These are phyloP conservation scores for Hyaloscypha bicolor DNA, from an alignment of 495 filamentous ascomycete genomes.

Conservation along the genomic window DNA sequence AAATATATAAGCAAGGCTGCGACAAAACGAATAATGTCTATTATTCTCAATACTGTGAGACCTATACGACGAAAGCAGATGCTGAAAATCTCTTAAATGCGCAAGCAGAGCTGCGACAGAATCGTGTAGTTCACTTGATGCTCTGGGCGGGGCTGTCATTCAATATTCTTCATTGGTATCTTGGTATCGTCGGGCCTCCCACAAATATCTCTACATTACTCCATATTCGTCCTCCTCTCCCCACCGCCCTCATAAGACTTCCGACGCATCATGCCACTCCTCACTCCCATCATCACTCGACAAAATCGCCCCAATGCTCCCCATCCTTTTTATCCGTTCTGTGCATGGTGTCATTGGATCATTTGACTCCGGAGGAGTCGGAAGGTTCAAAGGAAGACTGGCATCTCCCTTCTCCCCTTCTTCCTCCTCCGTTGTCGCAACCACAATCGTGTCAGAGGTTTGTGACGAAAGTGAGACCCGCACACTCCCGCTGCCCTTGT, in stretches of 20 bases:
- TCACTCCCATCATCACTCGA: conserved; percentile 8
- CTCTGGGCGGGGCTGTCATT: not conserved
- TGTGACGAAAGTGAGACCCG: not conserved
- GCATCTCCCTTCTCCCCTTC: not conserved
- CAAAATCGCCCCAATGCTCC: conserved; percentile 24
- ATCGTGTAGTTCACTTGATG: not conserved
- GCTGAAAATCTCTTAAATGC: not conserved
- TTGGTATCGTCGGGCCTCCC: not conserved
- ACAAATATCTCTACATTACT: not conserved
- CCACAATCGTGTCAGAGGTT: conserved; percentile 18
- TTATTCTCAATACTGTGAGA: too few species aligned
- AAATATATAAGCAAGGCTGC: too few species aligned
- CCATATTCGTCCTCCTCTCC: not conserved
- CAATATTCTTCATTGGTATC: not conserved
- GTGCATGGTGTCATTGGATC: conserved; percentile 15
- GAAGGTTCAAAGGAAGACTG: not conserved
- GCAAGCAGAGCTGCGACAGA: not conserved
- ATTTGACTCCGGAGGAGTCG: conserved; percentile 4
- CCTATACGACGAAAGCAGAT: too few species aligned
- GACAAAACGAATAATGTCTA: too few species aligned
- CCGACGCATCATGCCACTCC: conserved; percentile 15
- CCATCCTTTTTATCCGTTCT: conserved; percentile 22
- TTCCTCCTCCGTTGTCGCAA: conserved; percentile 7
- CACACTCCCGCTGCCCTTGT: conserved; percentile 6
- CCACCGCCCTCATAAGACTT: not conserved